Evolutionary conservation across 345 rosid species (phyloP), one percentile per base, ranked within the genome.

Genomic region (Abelmoschus esculentus): DNA sequence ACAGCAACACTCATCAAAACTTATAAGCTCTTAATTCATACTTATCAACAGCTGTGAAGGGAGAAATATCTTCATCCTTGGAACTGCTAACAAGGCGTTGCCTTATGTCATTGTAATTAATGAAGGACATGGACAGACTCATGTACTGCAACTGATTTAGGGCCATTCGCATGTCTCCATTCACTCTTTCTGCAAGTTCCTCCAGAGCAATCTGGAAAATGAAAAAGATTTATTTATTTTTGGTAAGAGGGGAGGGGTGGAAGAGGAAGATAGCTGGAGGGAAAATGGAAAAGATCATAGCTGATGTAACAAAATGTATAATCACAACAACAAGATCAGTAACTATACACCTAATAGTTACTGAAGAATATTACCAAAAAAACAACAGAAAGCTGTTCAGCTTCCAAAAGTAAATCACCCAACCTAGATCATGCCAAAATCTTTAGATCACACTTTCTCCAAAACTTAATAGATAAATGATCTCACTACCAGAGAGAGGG

Each of bases 41-140:
- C 99, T 90, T 91, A 75, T 95, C 99, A 66, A 95, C 96, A 70
- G 96, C 99, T 42, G 97, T 83, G 82, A 95, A 95, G 31, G 99
- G 99, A 28, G 99, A 95, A 56, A 95, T 87, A 82, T 95, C 97
- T 90, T 95, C 99, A 83, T 95, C 99, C 80, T 95, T 95, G 29
- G 89, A 81, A 80, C 93, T 85, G 80, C 86, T 86, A 69, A 85
- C 84, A 80, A 95, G 91, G 74, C 96, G 93, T 57, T 86, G 85
- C 83, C 90, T 85, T 70, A 95, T 82, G 79, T 95, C 97, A 83
- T 91, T 96, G 74, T 86, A 95, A 73, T 91, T 85, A 67, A 95
- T 90, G 47, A 77, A 81, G 22, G 92, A 83, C 96, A 87, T 80
- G 75, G 96, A 95, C 73, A 91, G 87, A 74, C 96, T 90, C 97